phyloP scores from a whole-genome alignment of 345 rosid genomes.

The Melastoma malabathricum region DNA sequence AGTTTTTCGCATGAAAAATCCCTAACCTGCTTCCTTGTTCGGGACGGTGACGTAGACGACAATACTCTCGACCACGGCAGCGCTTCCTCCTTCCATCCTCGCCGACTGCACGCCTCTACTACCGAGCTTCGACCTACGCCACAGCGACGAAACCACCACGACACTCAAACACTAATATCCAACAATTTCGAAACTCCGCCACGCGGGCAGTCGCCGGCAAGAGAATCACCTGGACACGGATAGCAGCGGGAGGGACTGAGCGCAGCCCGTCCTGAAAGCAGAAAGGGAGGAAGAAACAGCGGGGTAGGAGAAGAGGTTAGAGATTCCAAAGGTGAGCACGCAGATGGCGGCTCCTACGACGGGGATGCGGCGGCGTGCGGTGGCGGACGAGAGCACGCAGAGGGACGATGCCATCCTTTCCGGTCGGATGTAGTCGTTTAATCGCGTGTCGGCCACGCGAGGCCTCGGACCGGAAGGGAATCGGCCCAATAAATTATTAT shows the following conservation, averaged over 20 bases:
- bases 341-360: slow-evolving; percentile 50
- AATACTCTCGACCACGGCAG: slow-evolving; percentile 53
- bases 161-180: background rate
- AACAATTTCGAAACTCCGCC: background rate
- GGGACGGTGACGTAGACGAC: slow-evolving; percentile 90
- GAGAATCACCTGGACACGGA: slow-evolving; percentile 33
- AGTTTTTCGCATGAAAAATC: background rate
- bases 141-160: background rate
- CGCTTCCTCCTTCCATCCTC: slow-evolving; percentile 52
- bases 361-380: slow-evolving; percentile 37
- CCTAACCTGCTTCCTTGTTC: slow-evolving; percentile 66
- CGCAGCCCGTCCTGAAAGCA: slow-evolving; percentile 35
- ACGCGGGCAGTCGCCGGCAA: background rate
- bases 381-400: slow-evolving; percentile 19
- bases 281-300: background rate
- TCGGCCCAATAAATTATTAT: too few relatives aligned
- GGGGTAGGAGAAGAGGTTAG: slow-evolving; percentile 27
- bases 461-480: too few relatives aligned
- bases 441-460: too few relatives aligned
- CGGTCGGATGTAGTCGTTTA: slow-evolving; percentile 5
- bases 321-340: slow-evolving; percentile 50
- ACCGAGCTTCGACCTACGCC: slow-evolving; percentile 42
- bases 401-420: slow-evolving; percentile 11
- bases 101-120: slow-evolving; percentile 12
- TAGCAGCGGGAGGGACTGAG: slow-evolving; percentile 36